These are phyloP conservation scores for Pichia sp. DNA, from an alignment of 1,139 yeast species.

Conservation along the genomic window DNA sequence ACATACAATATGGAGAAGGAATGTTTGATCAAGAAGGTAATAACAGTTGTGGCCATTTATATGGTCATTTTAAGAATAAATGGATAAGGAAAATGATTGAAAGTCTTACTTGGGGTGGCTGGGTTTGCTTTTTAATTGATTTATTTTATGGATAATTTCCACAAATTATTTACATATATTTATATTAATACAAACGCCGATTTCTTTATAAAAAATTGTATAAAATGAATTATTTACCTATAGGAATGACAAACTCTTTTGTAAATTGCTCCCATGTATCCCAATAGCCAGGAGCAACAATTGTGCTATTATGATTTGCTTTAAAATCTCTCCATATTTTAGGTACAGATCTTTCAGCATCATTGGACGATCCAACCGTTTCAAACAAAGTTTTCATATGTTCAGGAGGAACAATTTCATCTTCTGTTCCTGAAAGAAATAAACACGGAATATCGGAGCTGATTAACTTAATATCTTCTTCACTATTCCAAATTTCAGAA, in stretches of 20 bases:
- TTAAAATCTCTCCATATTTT: conserved; percentile 51
- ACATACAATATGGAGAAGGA: conserved; percentile 79
- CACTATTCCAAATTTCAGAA: conserved; percentile 82
- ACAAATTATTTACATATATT: neutral
- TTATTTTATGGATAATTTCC: conserved; percentile 44
- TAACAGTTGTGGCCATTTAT: conserved; percentile 53
- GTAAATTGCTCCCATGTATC: conserved; percentile 54
- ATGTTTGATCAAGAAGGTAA: conserved; percentile 71
- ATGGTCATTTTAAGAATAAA: conserved; percentile 45
- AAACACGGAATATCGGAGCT: conserved; percentile 57
- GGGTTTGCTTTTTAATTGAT: conserved; percentile 57
- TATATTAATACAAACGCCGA: neutral
- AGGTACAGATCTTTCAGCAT: conserved; percentile 5
- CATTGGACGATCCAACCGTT: conserved; percentile 37
- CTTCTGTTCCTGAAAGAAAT: conserved; percentile 66
- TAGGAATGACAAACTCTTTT: conserved; percentile 26
- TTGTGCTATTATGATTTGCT: conserved; percentile 77
- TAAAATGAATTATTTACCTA: conserved; percentile 17
- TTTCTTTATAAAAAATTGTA: neutral
- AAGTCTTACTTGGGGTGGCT: conserved; percentile 63
- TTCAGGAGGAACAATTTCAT: conserved; percentile 85
- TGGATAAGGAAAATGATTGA: conserved; percentile 41
- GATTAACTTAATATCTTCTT: conserved; percentile 47
- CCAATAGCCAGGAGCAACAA: conserved; percentile 72
- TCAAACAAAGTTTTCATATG: conserved; percentile 68